Evolutionary conservation across 495 filamentous ascomycete genomes (phyloP).

Genomic region (Aspergillus sparsus): DNA sequence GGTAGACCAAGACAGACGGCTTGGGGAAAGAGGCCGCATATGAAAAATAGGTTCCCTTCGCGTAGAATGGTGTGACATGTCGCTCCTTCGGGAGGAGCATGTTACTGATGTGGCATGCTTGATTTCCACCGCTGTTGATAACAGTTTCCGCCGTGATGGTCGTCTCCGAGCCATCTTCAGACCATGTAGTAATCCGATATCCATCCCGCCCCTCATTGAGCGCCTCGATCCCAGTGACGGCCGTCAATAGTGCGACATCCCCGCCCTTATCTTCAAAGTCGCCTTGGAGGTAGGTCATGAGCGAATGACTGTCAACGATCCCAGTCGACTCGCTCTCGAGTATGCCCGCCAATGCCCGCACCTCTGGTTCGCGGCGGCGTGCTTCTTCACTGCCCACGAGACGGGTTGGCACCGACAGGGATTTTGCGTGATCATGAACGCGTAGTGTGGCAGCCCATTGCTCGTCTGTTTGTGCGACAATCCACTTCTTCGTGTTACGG

Average conservation of each 20-base stretch:
- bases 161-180: constrained; percentile 42
- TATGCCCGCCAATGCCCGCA: constrained; percentile 67
- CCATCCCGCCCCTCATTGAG: constrained; percentile 49
- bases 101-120: constrained; percentile 76
- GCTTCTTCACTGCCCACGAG: constrained; percentile 67
- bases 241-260: constrained; percentile 63
- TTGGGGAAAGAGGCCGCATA: constrained; percentile 66
- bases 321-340: constrained; percentile 84
- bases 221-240: constrained; percentile 60
- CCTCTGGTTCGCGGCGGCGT: constrained; percentile 66
- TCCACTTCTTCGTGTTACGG: constrained; percentile 84
- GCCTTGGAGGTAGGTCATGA: constrained; percentile 79
- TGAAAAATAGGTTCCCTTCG: constrained; percentile 95
- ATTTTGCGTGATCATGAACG: constrained; percentile 65
- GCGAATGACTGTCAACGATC: constrained; percentile 82
- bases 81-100: constrained; percentile 66
- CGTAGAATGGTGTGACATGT: constrained; percentile 69
- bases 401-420: constrained; percentile 70
- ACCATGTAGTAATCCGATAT: constrained; percentile 56
- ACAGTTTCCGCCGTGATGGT: constrained; percentile 71
- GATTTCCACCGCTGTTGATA: constrained; percentile 84
- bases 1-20: constrained; percentile 80
- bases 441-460: constrained; percentile 67
- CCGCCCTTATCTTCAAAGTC: constrained; percentile 78
- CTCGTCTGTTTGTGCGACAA: constrained; percentile 77